Percentiles rank a stretch among this genome's conserved stretches.
Evolutionary conservation across 176 grass and related monocot genomes (phyloP).

Genomic region (Guadua angustifolia): DNA sequence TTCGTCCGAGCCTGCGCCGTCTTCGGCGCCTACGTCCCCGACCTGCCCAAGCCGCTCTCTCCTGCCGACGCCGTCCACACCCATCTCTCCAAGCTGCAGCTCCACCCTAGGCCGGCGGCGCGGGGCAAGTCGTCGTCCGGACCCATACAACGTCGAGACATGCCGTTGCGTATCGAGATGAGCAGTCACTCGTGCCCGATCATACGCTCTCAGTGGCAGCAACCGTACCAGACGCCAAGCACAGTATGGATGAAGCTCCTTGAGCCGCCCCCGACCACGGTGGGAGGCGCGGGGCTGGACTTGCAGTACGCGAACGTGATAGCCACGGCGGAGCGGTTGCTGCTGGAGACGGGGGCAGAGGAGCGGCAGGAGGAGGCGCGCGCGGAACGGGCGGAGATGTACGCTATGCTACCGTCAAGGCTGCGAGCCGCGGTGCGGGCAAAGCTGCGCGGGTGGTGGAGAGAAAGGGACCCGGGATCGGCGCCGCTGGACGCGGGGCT

Average conservation of each 20-base stretch:
- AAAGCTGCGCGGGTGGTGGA: slow-evolving; percentile 65
- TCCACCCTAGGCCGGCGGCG: not conserved
- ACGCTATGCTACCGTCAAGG: slow-evolving; percentile 51
- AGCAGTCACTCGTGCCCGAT: slow-evolving; percentile 56
- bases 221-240: not conserved
- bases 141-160: slow-evolving; percentile 42
- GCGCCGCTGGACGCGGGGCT: slow-evolving; percentile 43
- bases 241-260: slow-evolving; percentile 41
- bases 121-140: slow-evolving; percentile 48
- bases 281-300: slow-evolving; percentile 54
- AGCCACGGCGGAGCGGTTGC: slow-evolving; percentile 42
- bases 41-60: slow-evolving; percentile 16
- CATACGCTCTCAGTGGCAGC: slow-evolving; percentile 6
- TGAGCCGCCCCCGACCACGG: slow-evolving; percentile 40
- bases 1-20: slow-evolving; percentile 50
- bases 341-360: slow-evolving; percentile 30
- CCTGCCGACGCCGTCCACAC: not conserved
- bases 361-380: slow-evolving; percentile 32
- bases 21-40: slow-evolving; percentile 46
- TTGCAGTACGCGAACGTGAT: slow-evolving; percentile 61
- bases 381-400: slow-evolving; percentile 39
- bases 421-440: slow-evolving; percentile 39
- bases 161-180: not conserved
- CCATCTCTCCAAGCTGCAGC: slow-evolving; percentile 1
- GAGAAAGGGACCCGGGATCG: slow-evolving; percentile 11